Base-by-base conservation (phyloP, 805 yeast genomes). In the Ogataea allantospora region DNA sequence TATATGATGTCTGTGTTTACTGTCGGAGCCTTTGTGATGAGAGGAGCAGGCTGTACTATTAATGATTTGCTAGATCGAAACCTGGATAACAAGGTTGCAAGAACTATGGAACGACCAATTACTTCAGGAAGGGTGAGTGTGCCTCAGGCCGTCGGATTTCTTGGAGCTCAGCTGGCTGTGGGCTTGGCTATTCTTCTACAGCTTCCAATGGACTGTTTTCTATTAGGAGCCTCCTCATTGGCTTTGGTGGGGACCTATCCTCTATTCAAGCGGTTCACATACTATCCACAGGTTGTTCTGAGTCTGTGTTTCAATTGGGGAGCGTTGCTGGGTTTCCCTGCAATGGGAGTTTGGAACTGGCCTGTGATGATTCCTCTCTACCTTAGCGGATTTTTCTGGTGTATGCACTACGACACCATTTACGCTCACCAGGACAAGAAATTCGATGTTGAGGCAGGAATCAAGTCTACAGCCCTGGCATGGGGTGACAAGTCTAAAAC, bases 31-130 rank as follows among this genome's bases (percentile, higher is more conserved):
- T 54, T 89, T 26, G 71, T 91, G 12, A 93, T 95, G 95, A 75
- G 99, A 60, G 96, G 98, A 18, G 97, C 96, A 2, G 99, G 99
- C 0, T 93, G 99, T 60, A 89, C 96, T 0, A 81, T 93, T 38
- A 93, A 93, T 58, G 99, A 93, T 62, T 68, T 91, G 30, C 68
- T 82, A 57, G 99, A 93, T 58, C 68, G 88, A 36, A 71, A 91
- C 43, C 68, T 89, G 33, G 99, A 93, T 55, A 71, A 74, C 46
- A 75, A 88, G 60, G 99, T 93, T 3, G 83, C 83, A 7, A 74
- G 99, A 47, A 91, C 98, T 3, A 75, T 80, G 33, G 87, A 81
- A 54, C 70, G 99, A 54, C 99, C 99, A n/a, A 72, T 93, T 33
- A 89, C 99, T 0, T 77, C 95, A 23, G 91, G 95, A 0, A 69